These are phyloP conservation scores for Phaffia australis DNA, from an alignment of 768 basidiomycete genomes.

Conservation along the genomic window DNA sequence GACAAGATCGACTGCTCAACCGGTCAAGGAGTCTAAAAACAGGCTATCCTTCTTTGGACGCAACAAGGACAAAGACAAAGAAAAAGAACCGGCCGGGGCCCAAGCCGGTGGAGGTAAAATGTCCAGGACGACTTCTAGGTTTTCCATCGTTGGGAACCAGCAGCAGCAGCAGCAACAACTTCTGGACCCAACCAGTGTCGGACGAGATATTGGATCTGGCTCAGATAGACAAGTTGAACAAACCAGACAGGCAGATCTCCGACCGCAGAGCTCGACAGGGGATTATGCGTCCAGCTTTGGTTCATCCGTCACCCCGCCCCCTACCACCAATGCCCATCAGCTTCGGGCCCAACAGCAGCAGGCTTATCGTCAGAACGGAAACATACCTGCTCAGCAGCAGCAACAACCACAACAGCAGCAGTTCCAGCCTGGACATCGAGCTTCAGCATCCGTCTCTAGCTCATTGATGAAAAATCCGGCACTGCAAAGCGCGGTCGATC, in stretches of 20 bases:
- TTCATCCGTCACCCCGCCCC: neutral
- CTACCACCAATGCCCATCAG: slow-evolving; percentile 8
- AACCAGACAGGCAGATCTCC: neutral
- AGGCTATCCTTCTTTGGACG: slow-evolving; percentile 7
- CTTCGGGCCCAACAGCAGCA: slow-evolving; percentile 16
- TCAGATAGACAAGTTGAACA: neutral
- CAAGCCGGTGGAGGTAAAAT: neutral
- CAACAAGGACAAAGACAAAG: neutral
- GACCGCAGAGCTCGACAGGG: neutral
- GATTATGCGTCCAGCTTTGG: neutral
- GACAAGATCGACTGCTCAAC: no score
- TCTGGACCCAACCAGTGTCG: neutral
- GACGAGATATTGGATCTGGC: neutral
- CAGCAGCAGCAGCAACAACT: slow-evolving; percentile 11
- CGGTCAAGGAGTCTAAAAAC: no score
- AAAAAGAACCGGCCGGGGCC: neutral
- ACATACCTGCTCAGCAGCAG: neutral
- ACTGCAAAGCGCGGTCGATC: slow-evolving; percentile 20
- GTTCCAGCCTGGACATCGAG: neutral
- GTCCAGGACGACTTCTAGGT: slow-evolving; percentile 11
- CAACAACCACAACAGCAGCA: neutral
- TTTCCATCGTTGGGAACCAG: slow-evolving; percentile 3
- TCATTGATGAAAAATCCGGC: neutral
- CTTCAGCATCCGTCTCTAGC: neutral
- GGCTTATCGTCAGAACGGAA: neutral